Base-by-base conservation (phyloP, 495 filamentous ascomycete genomes). In the Talaromyces trachyspermus region DNA sequence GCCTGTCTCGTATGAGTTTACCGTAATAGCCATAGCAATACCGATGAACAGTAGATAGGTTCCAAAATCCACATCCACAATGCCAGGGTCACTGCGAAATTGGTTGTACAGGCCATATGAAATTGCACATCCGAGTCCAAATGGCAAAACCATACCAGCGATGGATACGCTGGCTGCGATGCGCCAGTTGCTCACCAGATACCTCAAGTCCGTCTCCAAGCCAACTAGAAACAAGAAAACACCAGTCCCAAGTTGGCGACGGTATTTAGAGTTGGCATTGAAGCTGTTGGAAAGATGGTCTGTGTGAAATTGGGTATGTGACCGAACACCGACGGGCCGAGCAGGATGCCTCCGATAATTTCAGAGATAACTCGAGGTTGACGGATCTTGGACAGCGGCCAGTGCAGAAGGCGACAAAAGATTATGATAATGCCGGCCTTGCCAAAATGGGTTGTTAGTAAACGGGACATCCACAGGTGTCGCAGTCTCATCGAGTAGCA, bases 281-380 rank as follows among this genome's bases (percentile, higher is more conserved):
- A 86, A 2, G 64, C 77, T 2, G 66, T 51, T 0, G 89, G 89
- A 60, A 95, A 91, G 52, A 95, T 89, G 56, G 84, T 66, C 4
- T 75, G 59, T 24, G 77, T 77, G 64, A 95, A 98, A 41, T 84
- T 83, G 2, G 87, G 87, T 27, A 94, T 86, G 24, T 81, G 80
- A 52, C 87, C 86, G 75, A 95, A 75, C 15, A 94, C 88, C 1
- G 86, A 88, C 5, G 88, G 90, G 30, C 90, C 92, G 7, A 98
- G 73, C 4, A 98, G 58, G 56, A 98, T 89, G 46, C 92, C 92
- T 18, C 84, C 90, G 50, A 98, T 84, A 32, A 98, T 88, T 75
- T 97, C 92, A 33, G 92, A 88, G 55, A 98, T 98, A 49, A 97
- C 91, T 49, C 85, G 80, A 38, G 91, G 91, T 59, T 97, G 91